Conservation (phyloP, 2,329 filamentous ascomycete genomes). For the Periconia sp. region DNA sequence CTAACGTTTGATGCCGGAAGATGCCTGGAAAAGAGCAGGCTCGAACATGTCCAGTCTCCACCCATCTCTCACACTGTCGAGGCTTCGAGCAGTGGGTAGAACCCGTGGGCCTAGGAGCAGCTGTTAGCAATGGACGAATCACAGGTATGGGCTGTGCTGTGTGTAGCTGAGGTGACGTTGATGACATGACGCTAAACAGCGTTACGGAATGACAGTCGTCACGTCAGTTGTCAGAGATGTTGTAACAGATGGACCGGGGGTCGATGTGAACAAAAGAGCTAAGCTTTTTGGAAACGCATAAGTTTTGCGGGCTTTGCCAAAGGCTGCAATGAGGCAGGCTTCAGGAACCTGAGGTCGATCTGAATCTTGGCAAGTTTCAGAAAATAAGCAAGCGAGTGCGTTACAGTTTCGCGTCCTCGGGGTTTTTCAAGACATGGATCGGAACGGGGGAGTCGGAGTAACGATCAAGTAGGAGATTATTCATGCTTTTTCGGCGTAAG, state of each 20-base stretch:
- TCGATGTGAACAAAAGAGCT: conserved; percentile 20
- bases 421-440: not conserved
- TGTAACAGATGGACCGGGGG: conserved; percentile 36
- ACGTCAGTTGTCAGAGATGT: conserved; percentile 36
- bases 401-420: conserved; percentile 6
- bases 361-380: conserved; percentile 41
- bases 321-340: conserved; percentile 22
- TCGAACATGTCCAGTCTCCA: conserved; percentile 19
- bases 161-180: conserved; percentile 19
- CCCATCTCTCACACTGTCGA: conserved; percentile 32
- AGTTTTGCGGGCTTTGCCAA: conserved; percentile 31
- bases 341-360: too few relatives aligned
- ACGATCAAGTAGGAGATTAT: not conserved
- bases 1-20: conserved; percentile 38
- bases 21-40: conserved; percentile 28
- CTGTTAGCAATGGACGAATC: conserved; percentile 32
- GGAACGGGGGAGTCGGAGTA: not conserved
- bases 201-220: conserved; percentile 26
- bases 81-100: conserved; percentile 16
- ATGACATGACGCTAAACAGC: conserved; percentile 19
- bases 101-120: conserved; percentile 16
- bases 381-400: conserved; percentile 11
- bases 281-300: conserved; percentile 40
- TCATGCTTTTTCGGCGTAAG: not conserved
- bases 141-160: conserved; percentile 29